Evolutionary conservation across 1,284 basidiomycete genomes (phyloP).

Genomic region (Ganoderma resinaceum): DNA sequence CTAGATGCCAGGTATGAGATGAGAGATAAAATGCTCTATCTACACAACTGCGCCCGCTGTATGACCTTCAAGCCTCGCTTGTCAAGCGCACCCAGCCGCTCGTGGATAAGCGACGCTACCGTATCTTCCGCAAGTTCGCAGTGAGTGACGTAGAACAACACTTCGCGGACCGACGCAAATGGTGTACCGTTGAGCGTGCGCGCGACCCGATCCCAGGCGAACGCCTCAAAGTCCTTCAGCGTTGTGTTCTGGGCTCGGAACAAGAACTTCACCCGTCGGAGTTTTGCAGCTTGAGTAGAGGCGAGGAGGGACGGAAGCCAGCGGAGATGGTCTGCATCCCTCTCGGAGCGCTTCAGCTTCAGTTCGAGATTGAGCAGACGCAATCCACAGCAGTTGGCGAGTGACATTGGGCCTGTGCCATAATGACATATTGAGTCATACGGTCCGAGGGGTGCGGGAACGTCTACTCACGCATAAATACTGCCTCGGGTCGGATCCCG

Average conservation of each 20-base stretch:
- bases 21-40: neutral
- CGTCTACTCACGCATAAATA: constrained; percentile 12
- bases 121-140: neutral
- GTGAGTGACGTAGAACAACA: constrained; percentile 22
- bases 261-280: constrained; percentile 30
- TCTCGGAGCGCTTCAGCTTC: constrained; percentile 13
- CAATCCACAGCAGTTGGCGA: constrained; percentile 19
- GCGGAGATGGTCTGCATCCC: constrained; percentile 8
- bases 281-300: constrained; percentile 18
- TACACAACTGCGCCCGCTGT: neutral
- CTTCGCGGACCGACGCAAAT: constrained; percentile 23
- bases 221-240: constrained; percentile 2
- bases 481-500: constrained; percentile 15
- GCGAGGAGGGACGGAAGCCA: constrained; percentile 25
- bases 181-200: constrained; percentile 16
- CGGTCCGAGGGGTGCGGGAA: too few species aligned
- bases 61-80: constrained; percentile 2
- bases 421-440: neutral
- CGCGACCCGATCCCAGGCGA: constrained; percentile 28
- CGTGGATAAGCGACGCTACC: constrained; percentile 17
- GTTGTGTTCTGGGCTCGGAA: constrained; percentile 20
- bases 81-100: constrained; percentile 15
- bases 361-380: constrained; percentile 20
- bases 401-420: constrained; percentile 12
- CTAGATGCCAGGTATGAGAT: too few species aligned